Conservation (phyloP, 2,329 filamentous ascomycete species). For the Xylaria sp. region DNA sequence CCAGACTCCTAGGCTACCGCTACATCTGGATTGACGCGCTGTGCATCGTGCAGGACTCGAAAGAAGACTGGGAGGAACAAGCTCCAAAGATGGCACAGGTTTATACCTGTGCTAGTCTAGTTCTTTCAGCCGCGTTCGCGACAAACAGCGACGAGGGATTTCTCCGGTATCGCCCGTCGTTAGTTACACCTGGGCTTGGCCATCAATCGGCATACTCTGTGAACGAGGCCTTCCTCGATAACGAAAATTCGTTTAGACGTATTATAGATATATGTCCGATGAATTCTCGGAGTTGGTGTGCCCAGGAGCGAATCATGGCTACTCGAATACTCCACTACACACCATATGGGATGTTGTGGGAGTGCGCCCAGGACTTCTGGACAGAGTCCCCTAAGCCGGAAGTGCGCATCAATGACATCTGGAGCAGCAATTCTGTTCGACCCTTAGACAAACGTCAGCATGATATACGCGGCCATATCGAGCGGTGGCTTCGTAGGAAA, state of each 20-base stretch:
- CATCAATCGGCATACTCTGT: background rate
- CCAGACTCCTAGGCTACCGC: constrained; percentile 32
- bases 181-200: constrained; percentile 5
- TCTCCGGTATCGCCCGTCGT: constrained; percentile 6
- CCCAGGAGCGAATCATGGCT: constrained; percentile 15
- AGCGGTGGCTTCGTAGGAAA: background rate
- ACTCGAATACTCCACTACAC: constrained; percentile 11
- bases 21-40: constrained; percentile 45
- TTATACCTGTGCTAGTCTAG: background rate
- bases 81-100: constrained; percentile 5
- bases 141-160: constrained; percentile 5
- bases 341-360: constrained; percentile 14
- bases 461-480: constrained; percentile 5
- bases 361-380: constrained; percentile 1
- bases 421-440: background rate
- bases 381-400: constrained; percentile 1
- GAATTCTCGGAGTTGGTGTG: constrained; percentile 12
- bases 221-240: constrained; percentile 9
- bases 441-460: constrained; percentile 1
- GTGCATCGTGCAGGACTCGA: constrained; percentile 26
- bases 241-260: background rate
- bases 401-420: constrained; percentile 4
- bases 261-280: constrained; percentile 11
- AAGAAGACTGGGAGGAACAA: constrained; percentile 18
- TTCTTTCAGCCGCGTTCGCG: constrained; percentile 7